These are phyloP conservation scores for Coleophoma crateriformis DNA, from an alignment of 2,329 filamentous ascomycete species.

Conservation along the genomic window DNA sequence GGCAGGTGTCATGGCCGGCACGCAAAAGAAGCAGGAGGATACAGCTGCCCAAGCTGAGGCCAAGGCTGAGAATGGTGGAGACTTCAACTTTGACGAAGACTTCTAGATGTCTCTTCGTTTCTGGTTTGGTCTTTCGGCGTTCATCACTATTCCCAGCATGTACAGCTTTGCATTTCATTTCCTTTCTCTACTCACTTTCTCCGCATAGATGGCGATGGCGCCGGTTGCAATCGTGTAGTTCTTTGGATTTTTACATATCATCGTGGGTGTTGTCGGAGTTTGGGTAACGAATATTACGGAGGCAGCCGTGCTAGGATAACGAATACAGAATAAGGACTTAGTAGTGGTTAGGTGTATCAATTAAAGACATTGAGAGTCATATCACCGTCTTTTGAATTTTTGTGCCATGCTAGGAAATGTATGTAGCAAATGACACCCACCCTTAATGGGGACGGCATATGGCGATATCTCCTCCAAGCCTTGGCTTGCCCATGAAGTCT, in stretches of 20 bases:
- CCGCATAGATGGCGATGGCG: slow-evolving; percentile 25
- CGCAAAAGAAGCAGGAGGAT: slow-evolving; percentile 63
- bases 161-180: slow-evolving; percentile 5
- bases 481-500: too few relatives aligned
- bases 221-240: slow-evolving; percentile 17
- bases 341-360: not conserved
- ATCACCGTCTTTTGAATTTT: not conserved
- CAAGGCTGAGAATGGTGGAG: slow-evolving; percentile 59
- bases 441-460: too few relatives aligned
- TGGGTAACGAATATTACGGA: slow-evolving; percentile 6
- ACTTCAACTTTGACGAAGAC: slow-evolving; percentile 94
- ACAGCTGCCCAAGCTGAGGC: slow-evolving; percentile 39
- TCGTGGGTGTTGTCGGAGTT: slow-evolving; percentile 19
- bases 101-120: slow-evolving; percentile 57
- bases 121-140: slow-evolving; percentile 5
- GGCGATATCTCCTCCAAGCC: too few relatives aligned
- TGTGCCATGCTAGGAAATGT: not conserved
- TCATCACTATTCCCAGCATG: slow-evolving; percentile 8
- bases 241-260: slow-evolving; percentile 10
- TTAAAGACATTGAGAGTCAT: not conserved
- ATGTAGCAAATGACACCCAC: too few relatives aligned
- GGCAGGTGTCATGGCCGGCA: slow-evolving; percentile 94
- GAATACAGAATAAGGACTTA: not conserved
- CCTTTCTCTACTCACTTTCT: slow-evolving; percentile 11
- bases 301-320: slow-evolving; percentile 4